A percentile compares a stretch with the other conserved stretches of the same genome.
Conservation (phyloP, 1,284 basidiomycete genomes). For the Fistulinella cinereoalba region DNA sequence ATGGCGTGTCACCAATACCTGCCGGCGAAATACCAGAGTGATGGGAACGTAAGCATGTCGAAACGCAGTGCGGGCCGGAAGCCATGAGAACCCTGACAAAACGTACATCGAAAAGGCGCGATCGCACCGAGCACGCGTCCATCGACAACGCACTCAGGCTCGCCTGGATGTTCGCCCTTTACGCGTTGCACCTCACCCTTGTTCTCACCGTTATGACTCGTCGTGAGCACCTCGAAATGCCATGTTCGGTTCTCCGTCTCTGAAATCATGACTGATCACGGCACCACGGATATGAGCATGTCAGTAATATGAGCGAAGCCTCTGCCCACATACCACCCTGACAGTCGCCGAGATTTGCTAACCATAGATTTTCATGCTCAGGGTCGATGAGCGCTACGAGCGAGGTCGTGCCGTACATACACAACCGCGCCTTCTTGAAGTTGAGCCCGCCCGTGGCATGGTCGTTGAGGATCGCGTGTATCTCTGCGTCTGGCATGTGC, state of each 20-base stretch:
- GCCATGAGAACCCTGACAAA: neutral
- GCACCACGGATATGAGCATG: constrained; percentile 3
- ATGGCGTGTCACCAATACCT: constrained; percentile 69
- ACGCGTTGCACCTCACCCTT: constrained; percentile 57
- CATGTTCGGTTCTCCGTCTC: constrained; percentile 45
- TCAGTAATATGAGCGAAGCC: neutral
- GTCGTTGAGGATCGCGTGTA: constrained; percentile 59
- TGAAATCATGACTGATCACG: constrained; percentile 50
- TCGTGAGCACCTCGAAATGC: constrained; percentile 54
- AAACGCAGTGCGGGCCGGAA: constrained; percentile 3
- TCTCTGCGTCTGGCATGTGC: constrained; percentile 51
- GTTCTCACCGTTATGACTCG: constrained; percentile 63
- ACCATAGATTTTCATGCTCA: constrained; percentile 60
- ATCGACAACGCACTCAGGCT: constrained; percentile 59
- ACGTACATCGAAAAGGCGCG: constrained; percentile 67
- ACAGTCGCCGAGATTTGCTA: constrained; percentile 71
- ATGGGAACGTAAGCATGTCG: constrained; percentile 8
- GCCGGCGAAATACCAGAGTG: constrained; percentile 2
- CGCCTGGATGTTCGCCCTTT: constrained; percentile 57
- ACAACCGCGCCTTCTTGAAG: constrained; percentile 60
- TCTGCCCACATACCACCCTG: constrained; percentile 51
- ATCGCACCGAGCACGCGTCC: constrained; percentile 65
- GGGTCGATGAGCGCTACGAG: constrained; percentile 68
- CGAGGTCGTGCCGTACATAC: constrained; percentile 73
- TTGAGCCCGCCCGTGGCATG: constrained; percentile 55